These are phyloP conservation scores for Saccharomycopsis fodiens DNA, from an alignment of 805 yeast species.

Conservation along the genomic window DNA sequence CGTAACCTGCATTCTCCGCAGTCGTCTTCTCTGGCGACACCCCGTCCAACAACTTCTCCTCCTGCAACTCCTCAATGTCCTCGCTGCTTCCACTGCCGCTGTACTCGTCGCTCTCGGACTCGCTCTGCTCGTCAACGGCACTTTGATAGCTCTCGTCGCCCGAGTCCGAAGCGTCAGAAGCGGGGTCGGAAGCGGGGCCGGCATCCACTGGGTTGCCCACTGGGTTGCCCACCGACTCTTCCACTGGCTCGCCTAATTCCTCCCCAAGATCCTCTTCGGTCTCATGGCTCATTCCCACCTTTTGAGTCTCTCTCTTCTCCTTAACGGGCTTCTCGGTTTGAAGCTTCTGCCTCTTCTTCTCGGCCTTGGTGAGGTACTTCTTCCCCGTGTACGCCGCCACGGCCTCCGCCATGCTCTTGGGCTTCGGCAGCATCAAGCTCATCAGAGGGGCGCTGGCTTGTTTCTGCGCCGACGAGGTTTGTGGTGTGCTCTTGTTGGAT, in stretches of 20 bases:
- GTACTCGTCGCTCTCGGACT: conserved; percentile 20
- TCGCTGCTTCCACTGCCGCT: conserved; percentile 10
- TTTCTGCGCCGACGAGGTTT: too few relatives aligned
- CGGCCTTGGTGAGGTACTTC: conserved; percentile 42
- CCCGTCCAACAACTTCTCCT: conserved; percentile 5
- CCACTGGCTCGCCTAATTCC: conserved; percentile 29
- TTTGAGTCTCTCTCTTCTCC: neutral
- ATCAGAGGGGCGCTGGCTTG: neutral
- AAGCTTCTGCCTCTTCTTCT: conserved; percentile 29
- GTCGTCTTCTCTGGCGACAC: conserved; percentile 18
- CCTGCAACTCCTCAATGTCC: conserved; percentile 15
- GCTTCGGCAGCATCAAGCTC: conserved; percentile 4
- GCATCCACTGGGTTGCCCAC: neutral
- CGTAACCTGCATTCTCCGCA: conserved; percentile 9
- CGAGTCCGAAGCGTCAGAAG: conserved; percentile 24
- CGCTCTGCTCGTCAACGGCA: conserved; percentile 25
- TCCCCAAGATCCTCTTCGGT: conserved; percentile 28
- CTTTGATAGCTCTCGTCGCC: conserved; percentile 27
- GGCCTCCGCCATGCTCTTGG: conserved; percentile 49
- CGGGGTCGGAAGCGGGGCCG: conserved; percentile 7
- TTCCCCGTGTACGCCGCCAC: conserved; percentile 52
- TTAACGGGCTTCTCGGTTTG: conserved; percentile 8
- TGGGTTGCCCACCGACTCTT: conserved; percentile 22
- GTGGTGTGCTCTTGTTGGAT: neutral
- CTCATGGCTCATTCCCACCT: conserved; percentile 14